Evolutionary conservation across 1,139 yeast genomes (phyloP).

Genomic region (Yamadazyma sp.): DNA sequence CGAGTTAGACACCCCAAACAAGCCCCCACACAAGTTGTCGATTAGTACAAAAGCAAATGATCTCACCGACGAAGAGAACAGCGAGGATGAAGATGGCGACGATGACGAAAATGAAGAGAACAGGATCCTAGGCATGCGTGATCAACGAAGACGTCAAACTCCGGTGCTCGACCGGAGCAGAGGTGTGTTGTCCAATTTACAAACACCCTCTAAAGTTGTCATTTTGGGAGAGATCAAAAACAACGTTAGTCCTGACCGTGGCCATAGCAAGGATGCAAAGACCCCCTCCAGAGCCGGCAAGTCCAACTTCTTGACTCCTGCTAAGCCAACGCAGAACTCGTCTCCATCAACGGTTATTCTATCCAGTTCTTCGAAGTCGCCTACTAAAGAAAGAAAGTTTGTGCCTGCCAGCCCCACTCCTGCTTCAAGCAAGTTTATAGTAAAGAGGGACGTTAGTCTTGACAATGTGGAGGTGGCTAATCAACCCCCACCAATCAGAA

Average conservation of each 20-base stretch:
- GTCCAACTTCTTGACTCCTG: slow-evolving; percentile 24
- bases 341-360: slow-evolving; percentile 37
- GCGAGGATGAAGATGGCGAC: slow-evolving; percentile 13
- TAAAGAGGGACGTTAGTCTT: slow-evolving; percentile 12
- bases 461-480: slow-evolving; percentile 9
- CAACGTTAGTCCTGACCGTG: slow-evolving; percentile 10
- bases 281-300: slow-evolving; percentile 9
- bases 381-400: slow-evolving; percentile 7
- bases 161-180: slow-evolving; percentile 8
- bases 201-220: slow-evolving; percentile 36
- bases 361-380: slow-evolving; percentile 22
- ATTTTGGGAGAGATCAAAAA: slow-evolving; percentile 28
- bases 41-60: slow-evolving; percentile 23
- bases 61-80: slow-evolving; percentile 18
- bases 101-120: slow-evolving; percentile 15
- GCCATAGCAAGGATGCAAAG: slow-evolving; percentile 9
- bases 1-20: slow-evolving; percentile 43
- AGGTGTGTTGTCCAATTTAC: slow-evolving; percentile 15
- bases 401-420: slow-evolving; percentile 47
- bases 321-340: slow-evolving; percentile 22
- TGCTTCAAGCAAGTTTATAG: slow-evolving; percentile 10
- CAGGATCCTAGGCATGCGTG: slow-evolving; percentile 3
- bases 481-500: slow-evolving; percentile 15
- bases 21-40: slow-evolving; percentile 38
- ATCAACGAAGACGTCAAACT: neutral